phyloP scores from a whole-genome alignment of 352 stramenopile species.

The Pythium chondricola region DNA sequence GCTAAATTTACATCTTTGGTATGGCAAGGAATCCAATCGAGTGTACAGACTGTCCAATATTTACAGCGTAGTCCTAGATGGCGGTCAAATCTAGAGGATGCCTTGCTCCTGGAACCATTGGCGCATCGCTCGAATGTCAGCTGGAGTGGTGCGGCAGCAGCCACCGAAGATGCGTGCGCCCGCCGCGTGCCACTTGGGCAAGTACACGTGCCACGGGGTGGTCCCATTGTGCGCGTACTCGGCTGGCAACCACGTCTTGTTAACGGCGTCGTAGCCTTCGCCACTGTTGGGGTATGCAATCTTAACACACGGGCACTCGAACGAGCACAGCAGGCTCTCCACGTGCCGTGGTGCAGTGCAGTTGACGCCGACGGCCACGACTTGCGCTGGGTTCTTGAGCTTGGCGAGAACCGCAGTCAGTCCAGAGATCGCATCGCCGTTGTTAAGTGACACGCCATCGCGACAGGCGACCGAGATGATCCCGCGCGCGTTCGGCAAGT shows the following conservation, averaged over 20 bases:
- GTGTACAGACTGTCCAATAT: too few species aligned
- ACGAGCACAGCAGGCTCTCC: conserved; percentile 41
- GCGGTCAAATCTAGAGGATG: too few species aligned
- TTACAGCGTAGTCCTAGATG: too few species aligned
- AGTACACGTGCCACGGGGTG: conserved; percentile 46
- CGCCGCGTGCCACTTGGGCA: conserved; percentile 60
- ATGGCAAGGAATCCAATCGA: too few species aligned
- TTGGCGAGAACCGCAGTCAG: conserved; percentile 37
- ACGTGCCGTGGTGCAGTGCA: conserved; percentile 77
- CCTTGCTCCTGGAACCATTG: conserved; percentile 39
- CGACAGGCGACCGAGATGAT: conserved; percentile 65
- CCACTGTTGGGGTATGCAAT: conserved; percentile 84
- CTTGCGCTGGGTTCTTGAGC: conserved; percentile 42
- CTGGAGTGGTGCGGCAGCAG: conserved; percentile 74
- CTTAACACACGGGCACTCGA: conserved; percentile 45
- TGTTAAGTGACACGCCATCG: conserved; percentile 61
- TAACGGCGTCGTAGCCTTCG: conserved; percentile 68
- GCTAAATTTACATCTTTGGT: too few species aligned
- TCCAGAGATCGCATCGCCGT: conserved; percentile 43
- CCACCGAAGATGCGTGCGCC: conserved; percentile 74
- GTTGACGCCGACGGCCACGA: conserved; percentile 81
- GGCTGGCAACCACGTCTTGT: conserved; percentile 64
- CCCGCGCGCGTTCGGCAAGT: conserved; percentile 37
- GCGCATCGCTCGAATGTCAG: conserved; percentile 62
- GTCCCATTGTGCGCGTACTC: conserved; percentile 21